Base-by-base conservation (phyloP, 345 rosid species). In the Limnanthes douglasii region DNA sequence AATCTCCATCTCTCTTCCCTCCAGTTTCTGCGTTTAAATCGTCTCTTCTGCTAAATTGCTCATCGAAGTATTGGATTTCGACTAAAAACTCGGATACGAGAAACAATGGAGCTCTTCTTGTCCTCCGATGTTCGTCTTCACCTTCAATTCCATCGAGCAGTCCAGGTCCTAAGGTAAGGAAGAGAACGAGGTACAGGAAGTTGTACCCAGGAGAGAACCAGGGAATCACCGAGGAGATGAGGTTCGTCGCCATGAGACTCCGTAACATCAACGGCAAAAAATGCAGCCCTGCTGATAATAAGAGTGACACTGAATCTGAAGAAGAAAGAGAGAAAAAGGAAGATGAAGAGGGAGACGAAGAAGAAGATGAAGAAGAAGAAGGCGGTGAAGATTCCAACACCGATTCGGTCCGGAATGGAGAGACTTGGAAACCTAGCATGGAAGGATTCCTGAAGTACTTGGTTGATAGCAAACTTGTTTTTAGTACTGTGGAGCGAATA, bases 211-310 rank as follows among this genome's bases (percentile, higher is more conserved):
- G 97, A 21, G 97, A 88, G 61, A 58, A 17, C 59, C 46, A 57
- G 34, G 97, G 97, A 1, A 83, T 83, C 26, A 73, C 93, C 8
- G 90, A 72, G 64, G 97, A 88, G 65, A 76, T 88, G 95, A 71
- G 95, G 54, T 88, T 88, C 51, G 90, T 88, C 7, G 90, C 97
- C 5, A 75, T 79, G 97, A 62, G 71, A 53, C 83, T 83, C 44
- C 90, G 90, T 29, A 83, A 88, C 51, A 35, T 64, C 30, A 73
- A 69, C 14, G 90, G 90, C 14, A 73, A 64, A 31, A 66, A 57
- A 38, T 29, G 54, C 39, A 36, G 43, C 38, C 13, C 54, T n/a
- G 20, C 14, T 19, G 15, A n/a, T 10, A 29, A 25, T 13, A 50
- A 29, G 11, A 38, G 17, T 6, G 50, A 34, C 0, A 37, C 31